Conservation (phyloP, 2,329 filamentous ascomycete genomes). For the Fusarium nygamai region DNA sequence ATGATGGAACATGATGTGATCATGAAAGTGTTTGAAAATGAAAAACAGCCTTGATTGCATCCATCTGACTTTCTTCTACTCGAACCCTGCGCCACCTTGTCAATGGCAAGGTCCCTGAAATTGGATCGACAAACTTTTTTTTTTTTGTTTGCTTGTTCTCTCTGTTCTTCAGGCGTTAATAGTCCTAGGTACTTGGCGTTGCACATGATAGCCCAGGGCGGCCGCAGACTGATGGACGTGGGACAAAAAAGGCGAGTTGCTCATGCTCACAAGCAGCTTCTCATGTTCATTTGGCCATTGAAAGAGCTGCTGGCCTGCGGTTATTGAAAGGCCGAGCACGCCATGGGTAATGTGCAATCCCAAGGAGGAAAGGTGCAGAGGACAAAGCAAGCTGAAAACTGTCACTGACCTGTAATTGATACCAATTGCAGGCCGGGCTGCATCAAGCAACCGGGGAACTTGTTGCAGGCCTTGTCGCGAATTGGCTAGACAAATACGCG, state of each 20-base stretch:
- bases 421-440: neutral
- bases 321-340: constrained; percentile 27
- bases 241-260: constrained; percentile 30
- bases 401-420: constrained; percentile 8
- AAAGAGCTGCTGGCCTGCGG: constrained; percentile 20
- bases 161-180: neutral
- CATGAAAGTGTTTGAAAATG: constrained; percentile 8
- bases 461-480: constrained; percentile 9
- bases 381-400: constrained; percentile 39
- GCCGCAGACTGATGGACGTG: constrained; percentile 22
- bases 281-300: constrained; percentile 1
- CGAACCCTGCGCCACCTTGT: constrained; percentile 23
- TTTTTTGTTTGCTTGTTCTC: neutral
- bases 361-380: constrained; percentile 40
- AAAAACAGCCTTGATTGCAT: neutral
- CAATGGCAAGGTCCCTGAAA: constrained; percentile 22
- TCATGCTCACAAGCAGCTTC: constrained; percentile 16
- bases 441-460: constrained; percentile 14
- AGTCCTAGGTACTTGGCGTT: constrained; percentile 8
- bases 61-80: constrained; percentile 4
- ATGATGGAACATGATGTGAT: constrained; percentile 38
- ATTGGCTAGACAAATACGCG: constrained; percentile 17
- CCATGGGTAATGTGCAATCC: constrained; percentile 19
- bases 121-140: neutral
- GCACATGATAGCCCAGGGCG: constrained; percentile 19